Percentiles rank a stretch among this genome's conserved stretches.
phyloP scores from a whole-genome alignment of 306 rosid genomes.

The Begonia masoniana region DNA sequence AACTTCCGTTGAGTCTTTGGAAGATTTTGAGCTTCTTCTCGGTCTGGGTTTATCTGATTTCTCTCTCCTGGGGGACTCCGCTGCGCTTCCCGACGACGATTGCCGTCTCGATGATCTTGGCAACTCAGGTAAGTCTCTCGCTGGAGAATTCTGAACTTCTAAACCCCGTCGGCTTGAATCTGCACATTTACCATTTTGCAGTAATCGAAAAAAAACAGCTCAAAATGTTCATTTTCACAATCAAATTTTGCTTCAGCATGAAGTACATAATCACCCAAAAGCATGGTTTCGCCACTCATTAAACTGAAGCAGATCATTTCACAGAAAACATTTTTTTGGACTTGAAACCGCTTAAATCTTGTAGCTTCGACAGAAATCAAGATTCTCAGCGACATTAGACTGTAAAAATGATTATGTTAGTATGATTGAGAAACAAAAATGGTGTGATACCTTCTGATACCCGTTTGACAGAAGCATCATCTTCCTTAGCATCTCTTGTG shows the following conservation, averaged over 20 bases:
- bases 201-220: too few relatives aligned
- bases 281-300: too few relatives aligned
- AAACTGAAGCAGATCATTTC: too few relatives aligned
- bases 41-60: conserved; percentile 45
- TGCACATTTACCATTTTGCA: conserved; percentile 1
- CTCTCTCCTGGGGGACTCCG: conserved; percentile 34
- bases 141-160: conserved; percentile 7
- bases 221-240: not conserved
- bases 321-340: too few relatives aligned
- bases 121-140: conserved; percentile 24
- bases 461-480: conserved; percentile 5
- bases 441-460: conserved; percentile 15
- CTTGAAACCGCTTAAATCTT: too few relatives aligned
- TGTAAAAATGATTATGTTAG: too few relatives aligned
- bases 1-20: conserved; percentile 22
- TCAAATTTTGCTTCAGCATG: not conserved
- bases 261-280: too few relatives aligned
- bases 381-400: too few relatives aligned
- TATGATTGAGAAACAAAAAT: not conserved
- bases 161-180: conserved; percentile 21
- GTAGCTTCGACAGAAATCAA: too few relatives aligned
- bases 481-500: conserved; percentile 13
- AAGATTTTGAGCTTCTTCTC: conserved; percentile 27
- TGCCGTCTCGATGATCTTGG: conserved; percentile 37
- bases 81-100: conserved; percentile 10